A percentile compares a stretch with the other conserved stretches of the same genome.
Evolutionary conservation across 1,284 basidiomycete species (phyloP).

Genomic region (Xerocomus minutiporus): DNA sequence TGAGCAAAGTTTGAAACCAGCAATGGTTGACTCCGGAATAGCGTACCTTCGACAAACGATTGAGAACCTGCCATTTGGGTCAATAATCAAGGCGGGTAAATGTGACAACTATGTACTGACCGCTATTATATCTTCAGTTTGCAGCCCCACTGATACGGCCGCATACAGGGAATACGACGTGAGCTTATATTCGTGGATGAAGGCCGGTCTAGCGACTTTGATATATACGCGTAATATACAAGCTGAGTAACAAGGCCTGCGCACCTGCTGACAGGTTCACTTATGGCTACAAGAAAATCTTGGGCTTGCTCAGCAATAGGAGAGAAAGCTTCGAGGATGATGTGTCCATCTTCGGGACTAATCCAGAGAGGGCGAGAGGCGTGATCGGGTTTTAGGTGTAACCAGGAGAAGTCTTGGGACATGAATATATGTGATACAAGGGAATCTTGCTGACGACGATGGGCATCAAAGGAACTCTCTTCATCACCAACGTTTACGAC

Average conservation of each 20-base stretch:
- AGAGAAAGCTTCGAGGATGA: conserved; percentile 94
- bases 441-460: conserved; percentile 64
- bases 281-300: conserved; percentile 97
- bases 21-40: not conserved
- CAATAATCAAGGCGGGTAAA: conserved; percentile 15
- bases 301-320: conserved; percentile 98
- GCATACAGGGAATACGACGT: conserved; percentile 98
- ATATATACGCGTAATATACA: conserved; percentile 32
- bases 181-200: conserved; percentile 99
- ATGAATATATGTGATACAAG: conserved; percentile 76
- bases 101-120: conserved; percentile 47
- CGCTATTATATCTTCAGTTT: conserved; percentile 98
- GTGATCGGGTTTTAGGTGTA: conserved; percentile 87
- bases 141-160: conserved; percentile 95
- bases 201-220: conserved; percentile 69
- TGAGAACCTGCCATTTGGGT: conserved; percentile 57
- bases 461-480: conserved; percentile 48
- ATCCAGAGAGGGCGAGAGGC: conserved; percentile 91
- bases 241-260: conserved; percentile 29
- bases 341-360: conserved; percentile 87
- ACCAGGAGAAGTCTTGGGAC: conserved; percentile 79
- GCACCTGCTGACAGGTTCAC: conserved; percentile 97
- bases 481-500: conserved; percentile 38
- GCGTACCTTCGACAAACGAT: conserved; percentile 78
- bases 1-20: conserved; percentile 13